Base-by-base conservation (phyloP, 305 asterid genomes). In the Stenogyne calaminthoides region DNA sequence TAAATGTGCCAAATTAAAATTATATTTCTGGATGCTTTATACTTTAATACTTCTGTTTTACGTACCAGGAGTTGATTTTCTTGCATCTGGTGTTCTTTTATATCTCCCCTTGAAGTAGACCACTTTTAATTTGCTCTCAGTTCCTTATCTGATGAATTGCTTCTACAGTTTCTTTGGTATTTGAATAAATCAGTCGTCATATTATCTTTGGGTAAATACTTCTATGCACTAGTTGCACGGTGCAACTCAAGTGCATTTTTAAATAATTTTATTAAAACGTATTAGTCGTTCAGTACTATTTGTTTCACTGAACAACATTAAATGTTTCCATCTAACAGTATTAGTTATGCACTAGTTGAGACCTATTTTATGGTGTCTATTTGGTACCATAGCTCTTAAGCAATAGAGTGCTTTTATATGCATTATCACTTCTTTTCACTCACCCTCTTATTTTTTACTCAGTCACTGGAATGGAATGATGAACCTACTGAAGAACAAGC, bases 381-480 rank as follows among this genome's bases (percentile, higher is more conserved):
- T 42, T 20, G 36, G 20, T 19, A 36, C 20, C 37, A 40, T 20
- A 34, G 25, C 60, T 56, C 40, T 32, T 39, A 18, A 20, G 15
- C 19, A 9, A 27, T 11, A 60, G 29, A 16, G 36, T 36, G 46
- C 56, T 64, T 67, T 69, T 37, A 22, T 58, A 29, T 72, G 57
- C 63, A 51, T 39, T 20, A 40, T 32, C 57, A 32, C 52, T 42
- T 76, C 60, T 15, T 71, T 40, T 59, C 19, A 49, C 59, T 64
- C 42, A 71, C 66, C 32, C 32, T 63, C 46, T 5, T 49, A 49
- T 58, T 64, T 68, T 69, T 80, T 67, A 12, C 15, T 52, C 78
- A 93, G 98, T 85, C 95, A 60, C 66, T 81, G 69, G 98, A 95
- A 76, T 95, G 98, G 99, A 91, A 91, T 76, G 98, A 91, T 74